Evolutionary conservation across 2,329 filamentous ascomycete genomes (phyloP).

Genomic region (Rasamsonia emersonii): DNA sequence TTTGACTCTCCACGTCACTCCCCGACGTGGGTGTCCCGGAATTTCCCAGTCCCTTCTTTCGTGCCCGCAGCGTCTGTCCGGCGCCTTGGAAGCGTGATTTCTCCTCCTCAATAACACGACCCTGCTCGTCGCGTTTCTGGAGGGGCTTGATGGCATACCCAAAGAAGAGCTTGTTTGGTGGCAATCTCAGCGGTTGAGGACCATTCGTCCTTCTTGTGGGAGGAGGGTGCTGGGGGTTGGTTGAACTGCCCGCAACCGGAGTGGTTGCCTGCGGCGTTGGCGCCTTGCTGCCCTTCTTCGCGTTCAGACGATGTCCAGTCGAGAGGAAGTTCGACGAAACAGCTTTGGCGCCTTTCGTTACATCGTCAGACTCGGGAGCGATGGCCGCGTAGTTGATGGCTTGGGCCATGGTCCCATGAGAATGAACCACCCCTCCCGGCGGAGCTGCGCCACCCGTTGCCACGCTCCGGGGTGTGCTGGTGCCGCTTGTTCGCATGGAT

Average conservation of each 20-base stretch:
- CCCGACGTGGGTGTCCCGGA: constrained; percentile 29
- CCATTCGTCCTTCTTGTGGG: constrained; percentile 55
- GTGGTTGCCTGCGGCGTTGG: constrained; percentile 65
- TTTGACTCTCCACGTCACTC: constrained; percentile 22
- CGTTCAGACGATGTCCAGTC: constrained; percentile 70
- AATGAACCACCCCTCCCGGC: constrained; percentile 66
- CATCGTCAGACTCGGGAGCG: constrained; percentile 63
- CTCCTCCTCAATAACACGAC: constrained; percentile 50
- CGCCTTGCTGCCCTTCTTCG: constrained; percentile 72
- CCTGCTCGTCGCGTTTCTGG: constrained; percentile 64
- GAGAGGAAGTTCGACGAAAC: constrained; percentile 69
- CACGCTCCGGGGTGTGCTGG: constrained; percentile 69
- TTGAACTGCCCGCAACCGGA: constrained; percentile 52
- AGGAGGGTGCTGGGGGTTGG: constrained; percentile 38
- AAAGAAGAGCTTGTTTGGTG: constrained; percentile 90
- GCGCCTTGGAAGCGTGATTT: constrained; percentile 74
- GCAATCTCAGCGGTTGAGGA: constrained; percentile 74
- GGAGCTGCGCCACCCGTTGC: constrained; percentile 50
- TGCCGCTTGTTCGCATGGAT: constrained; percentile 63
- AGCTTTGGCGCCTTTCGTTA: constrained; percentile 53
- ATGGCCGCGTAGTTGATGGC: constrained; percentile 95
- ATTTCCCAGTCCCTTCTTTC: constrained; percentile 53
- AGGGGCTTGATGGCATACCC: constrained; percentile 88
- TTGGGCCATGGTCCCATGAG: constrained; percentile 89
- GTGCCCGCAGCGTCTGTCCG: constrained; percentile 70